Conservation (phyloP, 352 stramenopile genomes). For the Pilasporangium apinafurcum region DNA sequence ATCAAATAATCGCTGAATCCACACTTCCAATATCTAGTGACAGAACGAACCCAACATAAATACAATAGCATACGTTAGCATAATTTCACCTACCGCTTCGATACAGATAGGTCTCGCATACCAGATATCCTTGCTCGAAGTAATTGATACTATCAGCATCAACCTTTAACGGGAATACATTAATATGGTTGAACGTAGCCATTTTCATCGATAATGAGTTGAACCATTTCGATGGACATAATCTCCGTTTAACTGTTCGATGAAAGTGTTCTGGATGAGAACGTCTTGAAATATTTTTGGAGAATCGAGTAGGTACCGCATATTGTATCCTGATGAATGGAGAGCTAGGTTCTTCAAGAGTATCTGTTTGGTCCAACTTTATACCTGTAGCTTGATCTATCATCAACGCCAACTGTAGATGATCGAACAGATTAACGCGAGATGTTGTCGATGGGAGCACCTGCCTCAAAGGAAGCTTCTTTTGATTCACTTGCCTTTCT, state of each 20-base stretch:
- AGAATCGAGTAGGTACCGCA: constrained; percentile 13
- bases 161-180: constrained; percentile 21
- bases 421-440: no score
- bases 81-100: neutral
- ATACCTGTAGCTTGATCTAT: no score
- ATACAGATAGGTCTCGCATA: constrained; percentile 8
- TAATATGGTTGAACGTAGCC: constrained; percentile 13
- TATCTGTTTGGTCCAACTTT: no score
- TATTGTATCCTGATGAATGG: constrained; percentile 19
- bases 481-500: no score
- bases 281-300: neutral
- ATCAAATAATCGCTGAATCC: constrained; percentile 9
- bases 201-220: neutral
- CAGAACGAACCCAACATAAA: neutral
- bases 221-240: constrained; percentile 6
- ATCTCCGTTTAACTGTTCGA: constrained; percentile 18
- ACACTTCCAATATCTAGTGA: constrained; percentile 34
- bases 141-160: constrained; percentile 8
- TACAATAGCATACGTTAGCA: neutral
- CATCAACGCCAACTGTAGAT: no score
- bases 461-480: no score
- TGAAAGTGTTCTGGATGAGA: constrained; percentile 6
- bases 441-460: no score
- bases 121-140: constrained; percentile 21
- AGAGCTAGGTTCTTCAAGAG: no score